Conservation (phyloP, 192 early-diverging fungal species). For the Paraglomus brasilianum region DNA sequence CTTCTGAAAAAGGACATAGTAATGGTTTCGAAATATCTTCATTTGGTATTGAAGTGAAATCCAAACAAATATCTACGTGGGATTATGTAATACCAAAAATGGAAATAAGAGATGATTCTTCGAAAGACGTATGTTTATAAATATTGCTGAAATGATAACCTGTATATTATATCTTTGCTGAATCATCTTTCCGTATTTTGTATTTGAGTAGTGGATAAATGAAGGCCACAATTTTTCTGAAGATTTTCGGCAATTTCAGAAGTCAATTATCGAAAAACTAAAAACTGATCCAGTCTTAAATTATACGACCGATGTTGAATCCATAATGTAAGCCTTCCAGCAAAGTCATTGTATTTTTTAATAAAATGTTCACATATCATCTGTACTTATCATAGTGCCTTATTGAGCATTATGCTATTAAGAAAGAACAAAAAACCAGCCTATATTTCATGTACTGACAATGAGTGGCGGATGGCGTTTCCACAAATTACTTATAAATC, state of each 20-base stretch:
- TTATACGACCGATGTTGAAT: slow-evolving; percentile 24
- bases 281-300: slow-evolving; percentile 26
- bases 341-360: slow-evolving; percentile 26
- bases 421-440: slow-evolving; percentile 26
- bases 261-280: slow-evolving; percentile 27
- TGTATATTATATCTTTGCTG: slow-evolving; percentile 17
- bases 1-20: slow-evolving; percentile 19
- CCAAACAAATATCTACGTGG: slow-evolving; percentile 22
- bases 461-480: slow-evolving; percentile 27
- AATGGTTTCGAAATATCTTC: slow-evolving; percentile 3
- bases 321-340: slow-evolving; percentile 22
- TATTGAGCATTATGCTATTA: slow-evolving; percentile 26
- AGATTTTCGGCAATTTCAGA: slow-evolving; percentile 26
- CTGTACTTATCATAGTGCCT: slow-evolving; percentile 23
- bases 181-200: slow-evolving; percentile 23
- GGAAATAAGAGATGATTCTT: slow-evolving; percentile 20
- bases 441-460: slow-evolving; percentile 25
- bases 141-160: slow-evolving; percentile 21
- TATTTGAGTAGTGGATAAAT: slow-evolving; percentile 26
- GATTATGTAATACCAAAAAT: slow-evolving; percentile 27
- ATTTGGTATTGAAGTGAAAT: slow-evolving; percentile 16
- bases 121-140: slow-evolving; percentile 15
- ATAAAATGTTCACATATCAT: slow-evolving; percentile 27
- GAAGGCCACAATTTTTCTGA: slow-evolving; percentile 24
- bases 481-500: slow-evolving; percentile 30